Conservation (phyloP, 2,329 filamentous ascomycete species). For the Neoscytalidium dimidiatum region DNA sequence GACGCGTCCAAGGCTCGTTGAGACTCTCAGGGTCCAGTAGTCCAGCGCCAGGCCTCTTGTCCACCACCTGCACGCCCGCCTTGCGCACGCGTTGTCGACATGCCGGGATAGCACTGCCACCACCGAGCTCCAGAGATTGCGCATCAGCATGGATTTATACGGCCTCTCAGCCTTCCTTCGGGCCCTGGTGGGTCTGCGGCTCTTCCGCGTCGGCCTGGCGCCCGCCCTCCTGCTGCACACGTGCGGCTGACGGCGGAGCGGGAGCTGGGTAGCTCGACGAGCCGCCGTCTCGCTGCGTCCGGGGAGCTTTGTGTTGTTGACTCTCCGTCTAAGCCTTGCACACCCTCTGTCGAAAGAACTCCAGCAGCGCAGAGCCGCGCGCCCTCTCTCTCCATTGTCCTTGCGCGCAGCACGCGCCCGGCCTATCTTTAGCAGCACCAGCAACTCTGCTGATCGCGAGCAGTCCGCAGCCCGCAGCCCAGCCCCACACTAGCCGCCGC, state of each 20-base stretch:
- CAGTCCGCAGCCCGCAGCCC: too few species aligned
- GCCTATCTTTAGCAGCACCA: slow-evolving; percentile 17
- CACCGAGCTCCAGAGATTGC: neutral
- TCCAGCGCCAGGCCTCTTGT: too few species aligned
- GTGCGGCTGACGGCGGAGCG: slow-evolving; percentile 13
- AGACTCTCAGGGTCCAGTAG: neutral
- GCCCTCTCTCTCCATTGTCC: neutral
- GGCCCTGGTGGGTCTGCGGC: slow-evolving; percentile 14
- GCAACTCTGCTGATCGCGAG: slow-evolving; percentile 19
- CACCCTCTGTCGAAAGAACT: neutral
- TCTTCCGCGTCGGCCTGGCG: slow-evolving; percentile 10
- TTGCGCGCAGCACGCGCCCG: slow-evolving; percentile 9
- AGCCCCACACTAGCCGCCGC: slow-evolving; percentile 15
- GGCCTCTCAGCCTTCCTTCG: slow-evolving; percentile 2
- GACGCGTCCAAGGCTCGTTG: neutral
- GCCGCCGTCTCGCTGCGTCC: neutral
- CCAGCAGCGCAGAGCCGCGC: neutral
- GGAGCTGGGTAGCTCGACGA: too few species aligned
- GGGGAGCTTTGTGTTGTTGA: neutral
- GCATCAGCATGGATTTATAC: slow-evolving; percentile 8
- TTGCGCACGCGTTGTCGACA: too few species aligned
- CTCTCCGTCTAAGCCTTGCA: neutral
- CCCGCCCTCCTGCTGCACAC: neutral
- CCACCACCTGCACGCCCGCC: too few species aligned
- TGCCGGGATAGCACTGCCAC: neutral